These are phyloP conservation scores for Cercospora citrullina DNA, from an alignment of 2,329 filamentous ascomycete species.

Conservation along the genomic window DNA sequence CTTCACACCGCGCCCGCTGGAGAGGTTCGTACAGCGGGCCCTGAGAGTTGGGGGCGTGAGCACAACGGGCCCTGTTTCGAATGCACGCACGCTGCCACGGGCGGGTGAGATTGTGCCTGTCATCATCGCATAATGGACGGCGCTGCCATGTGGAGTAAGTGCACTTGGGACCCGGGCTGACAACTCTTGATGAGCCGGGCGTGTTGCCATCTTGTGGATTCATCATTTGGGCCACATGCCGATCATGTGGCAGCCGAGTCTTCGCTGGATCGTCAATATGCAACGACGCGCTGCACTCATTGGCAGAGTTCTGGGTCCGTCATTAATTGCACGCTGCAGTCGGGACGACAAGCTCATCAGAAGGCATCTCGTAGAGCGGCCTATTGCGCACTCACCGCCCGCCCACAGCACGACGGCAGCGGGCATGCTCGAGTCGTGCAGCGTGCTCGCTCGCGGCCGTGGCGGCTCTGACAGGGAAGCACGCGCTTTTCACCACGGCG, in stretches of 20 bases:
- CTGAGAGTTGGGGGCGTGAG: neutral
- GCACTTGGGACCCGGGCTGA: neutral
- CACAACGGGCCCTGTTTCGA: neutral
- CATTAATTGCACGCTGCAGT: slow-evolving; percentile 12
- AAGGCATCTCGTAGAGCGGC: neutral
- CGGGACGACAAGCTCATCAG: slow-evolving; percentile 4
- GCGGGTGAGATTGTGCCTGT: neutral
- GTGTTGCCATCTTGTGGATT: neutral
- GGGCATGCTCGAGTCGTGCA: slow-evolving; percentile 2
- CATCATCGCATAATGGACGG: neutral
- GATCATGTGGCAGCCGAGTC: neutral
- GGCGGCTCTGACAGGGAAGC: neutral
- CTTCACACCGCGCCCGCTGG: neutral
- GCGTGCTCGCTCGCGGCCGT: neutral
- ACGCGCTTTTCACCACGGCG: neutral
- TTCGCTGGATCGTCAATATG: slow-evolving; percentile 19
- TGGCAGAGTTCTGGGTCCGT: slow-evolving; percentile 11
- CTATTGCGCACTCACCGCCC: neutral
- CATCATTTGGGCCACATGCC: neutral
- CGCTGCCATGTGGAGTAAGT: neutral
- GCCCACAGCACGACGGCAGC: neutral
- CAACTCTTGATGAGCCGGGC: neutral
- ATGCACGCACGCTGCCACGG: neutral
- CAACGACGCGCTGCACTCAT: slow-evolving; percentile 9
- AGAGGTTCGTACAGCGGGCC: neutral